Percentiles rank a stretch among this genome's conserved stretches.
These are phyloP conservation scores for Leccinum imitatum DNA, from an alignment of 768 basidiomycete species.

Conservation along the genomic window DNA sequence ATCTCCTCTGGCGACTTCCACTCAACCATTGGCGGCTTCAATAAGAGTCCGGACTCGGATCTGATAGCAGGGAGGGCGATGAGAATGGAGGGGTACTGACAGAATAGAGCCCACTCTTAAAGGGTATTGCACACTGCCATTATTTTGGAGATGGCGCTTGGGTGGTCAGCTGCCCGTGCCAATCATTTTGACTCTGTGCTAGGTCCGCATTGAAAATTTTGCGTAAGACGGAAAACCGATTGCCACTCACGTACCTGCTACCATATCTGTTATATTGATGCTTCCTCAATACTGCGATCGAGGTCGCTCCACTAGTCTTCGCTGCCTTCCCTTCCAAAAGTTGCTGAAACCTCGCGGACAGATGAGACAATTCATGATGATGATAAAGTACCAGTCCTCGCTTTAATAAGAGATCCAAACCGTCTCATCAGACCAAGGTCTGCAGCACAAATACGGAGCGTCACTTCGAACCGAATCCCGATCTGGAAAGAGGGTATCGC, in stretches of 20 bases:
- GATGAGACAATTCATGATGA: not conserved
- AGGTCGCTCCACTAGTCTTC: not conserved
- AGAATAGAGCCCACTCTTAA: slow-evolving; percentile 8
- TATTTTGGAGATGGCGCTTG: slow-evolving; percentile 23
- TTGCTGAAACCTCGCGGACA: not conserved
- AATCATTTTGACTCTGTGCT: slow-evolving; percentile 6
- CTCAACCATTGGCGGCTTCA: slow-evolving; percentile 45
- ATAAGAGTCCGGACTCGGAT: not conserved
- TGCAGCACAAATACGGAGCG: not conserved
- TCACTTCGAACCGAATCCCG: not conserved
- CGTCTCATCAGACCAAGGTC: not conserved
- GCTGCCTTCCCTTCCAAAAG: not conserved
- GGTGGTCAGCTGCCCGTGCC: slow-evolving; percentile 6
- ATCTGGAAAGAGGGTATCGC: not conserved
- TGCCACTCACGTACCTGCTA: slow-evolving; percentile 5
- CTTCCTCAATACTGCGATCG: slow-evolving; percentile 14
- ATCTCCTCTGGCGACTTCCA: slow-evolving; percentile 54
- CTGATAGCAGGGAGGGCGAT: not conserved
- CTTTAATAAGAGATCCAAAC: not conserved
- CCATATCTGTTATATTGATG: slow-evolving; percentile 6
- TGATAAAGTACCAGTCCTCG: not conserved
- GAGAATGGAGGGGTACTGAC: not conserved
- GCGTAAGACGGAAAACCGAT: slow-evolving; percentile 7
- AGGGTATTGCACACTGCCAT: slow-evolving; percentile 5
- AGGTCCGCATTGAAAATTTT: not conserved